Evolutionary conservation across 2,329 filamentous ascomycete species (phyloP), one percentile per base, ranked within the genome.

Genomic region (Clonostachys rosea): DNA sequence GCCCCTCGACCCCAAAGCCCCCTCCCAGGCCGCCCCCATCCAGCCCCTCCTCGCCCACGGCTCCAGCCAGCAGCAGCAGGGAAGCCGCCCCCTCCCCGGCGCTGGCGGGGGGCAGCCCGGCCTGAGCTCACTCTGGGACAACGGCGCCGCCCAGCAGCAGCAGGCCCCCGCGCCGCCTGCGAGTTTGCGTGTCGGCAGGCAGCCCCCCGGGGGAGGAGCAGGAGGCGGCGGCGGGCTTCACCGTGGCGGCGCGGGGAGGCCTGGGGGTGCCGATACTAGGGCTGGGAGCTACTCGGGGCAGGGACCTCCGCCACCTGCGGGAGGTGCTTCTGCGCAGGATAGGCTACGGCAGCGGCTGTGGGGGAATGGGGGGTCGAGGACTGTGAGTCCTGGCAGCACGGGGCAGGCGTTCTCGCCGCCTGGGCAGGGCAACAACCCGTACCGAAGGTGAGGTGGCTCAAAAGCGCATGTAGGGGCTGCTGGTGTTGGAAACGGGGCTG

Each of bases 261-360:
- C 24, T 30, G 24, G 24, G 24, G 24, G 8, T 10, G 9, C 8
- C 24, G 24, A 30, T 30, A 24, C 24, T 6, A 30, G 24, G 24
- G 24, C 24, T 30, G 24, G 24, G 24, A 30, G 24, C 24, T 30
- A 30, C 24, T 30, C 24, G 24, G 24, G 24, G 24, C 24, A 30
- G 24, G 24, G 24, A 4, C 24, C 24, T 10, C 24, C 24, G 24
- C 24, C 24, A 6, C 5, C 24, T 30, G 24, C 24, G 44, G 60
- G 60, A 37, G 70, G 74, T 4, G 74, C 74, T 34, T 82, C 84
- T 17, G 90, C 90, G 44, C 89, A 95, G 68, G 89, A 95, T 57
- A 76, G 89, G 55, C 71, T 96, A 56, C 89, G 90, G 61, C 89
- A 91, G 58, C 74, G 89, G 51, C 69, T 96, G 42, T 90, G 90